Conservation (phyloP, 2,329 filamentous ascomycete species). For the Aspergillus ochraceus region DNA sequence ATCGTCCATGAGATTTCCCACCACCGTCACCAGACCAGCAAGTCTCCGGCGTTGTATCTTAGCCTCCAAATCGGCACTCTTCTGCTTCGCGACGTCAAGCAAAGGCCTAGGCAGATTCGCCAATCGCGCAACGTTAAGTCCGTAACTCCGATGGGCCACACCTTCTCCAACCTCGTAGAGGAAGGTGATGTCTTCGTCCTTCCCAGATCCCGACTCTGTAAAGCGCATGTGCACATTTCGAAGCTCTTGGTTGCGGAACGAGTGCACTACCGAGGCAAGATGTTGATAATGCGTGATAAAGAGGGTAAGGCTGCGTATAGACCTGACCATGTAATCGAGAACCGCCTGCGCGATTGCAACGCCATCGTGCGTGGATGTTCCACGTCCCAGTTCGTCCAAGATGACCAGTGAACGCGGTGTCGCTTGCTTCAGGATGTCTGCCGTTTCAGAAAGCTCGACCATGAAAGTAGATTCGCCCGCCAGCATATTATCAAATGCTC, state of each 20-base stretch:
- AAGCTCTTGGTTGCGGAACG: conserved; percentile 64
- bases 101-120: conserved; percentile 77
- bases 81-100: conserved; percentile 74
- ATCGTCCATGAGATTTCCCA: conserved; percentile 29
- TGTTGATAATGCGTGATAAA: conserved; percentile 99
- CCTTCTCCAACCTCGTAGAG: conserved; percentile 90
- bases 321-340: conserved; percentile 75
- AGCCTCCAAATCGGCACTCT: conserved; percentile 78
- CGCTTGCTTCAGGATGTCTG: conserved; percentile 84
- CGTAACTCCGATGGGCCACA: conserved; percentile 90
- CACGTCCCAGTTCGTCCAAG: conserved; percentile 89
- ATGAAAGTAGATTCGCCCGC: conserved; percentile 95
- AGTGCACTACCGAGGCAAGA: conserved; percentile 70
- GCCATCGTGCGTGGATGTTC: conserved; percentile 92
- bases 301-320: conserved; percentile 74
- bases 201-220: conserved; percentile 54
- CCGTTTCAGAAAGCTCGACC: conserved; percentile 93
- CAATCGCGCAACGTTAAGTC: conserved; percentile 85
- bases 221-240: conserved; percentile 96
- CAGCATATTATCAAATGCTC: conserved; percentile 93
- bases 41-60: conserved; percentile 66
- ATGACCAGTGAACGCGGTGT: conserved; percentile 84
- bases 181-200: conserved; percentile 83
- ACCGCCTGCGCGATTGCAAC: conserved; percentile 94
- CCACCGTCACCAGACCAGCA: conserved; percentile 31